Evolutionary conservation across 2,329 filamentous ascomycete genomes (phyloP).

Genomic region (Colletotrichum sp.): DNA sequence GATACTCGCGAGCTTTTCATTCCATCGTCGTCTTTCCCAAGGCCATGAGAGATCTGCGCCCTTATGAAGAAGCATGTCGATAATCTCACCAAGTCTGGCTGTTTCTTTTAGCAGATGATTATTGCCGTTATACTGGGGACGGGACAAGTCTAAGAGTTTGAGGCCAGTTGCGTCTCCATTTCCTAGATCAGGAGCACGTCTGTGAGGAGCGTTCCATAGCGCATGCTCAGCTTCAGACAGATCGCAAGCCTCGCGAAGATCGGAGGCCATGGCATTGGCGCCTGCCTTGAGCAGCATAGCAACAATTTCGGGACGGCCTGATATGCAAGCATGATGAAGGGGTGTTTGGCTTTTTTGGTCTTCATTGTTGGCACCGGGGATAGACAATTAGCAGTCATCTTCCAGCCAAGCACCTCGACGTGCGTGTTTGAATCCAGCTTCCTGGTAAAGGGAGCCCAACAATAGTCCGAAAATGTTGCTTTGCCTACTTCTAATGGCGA

Average conservation of each 20-base stretch:
- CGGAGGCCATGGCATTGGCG: slow-evolving; percentile 11
- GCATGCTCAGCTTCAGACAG: slow-evolving; percentile 19
- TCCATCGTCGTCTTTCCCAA: background rate
- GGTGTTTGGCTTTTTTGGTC: too few species aligned
- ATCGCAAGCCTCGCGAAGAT: slow-evolving; percentile 22
- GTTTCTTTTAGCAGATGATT: background rate
- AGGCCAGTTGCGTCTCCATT: background rate
- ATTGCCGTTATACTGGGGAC: background rate
- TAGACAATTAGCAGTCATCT: too few species aligned
- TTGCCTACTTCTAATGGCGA: slow-evolving; percentile 37
- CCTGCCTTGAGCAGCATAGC: slow-evolving; percentile 29
- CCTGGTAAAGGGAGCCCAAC: background rate
- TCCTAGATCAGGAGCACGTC: background rate
- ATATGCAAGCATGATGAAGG: slow-evolving; percentile 27
- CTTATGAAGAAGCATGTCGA: slow-evolving; percentile 23
- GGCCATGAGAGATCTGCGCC: slow-evolving; percentile 12
- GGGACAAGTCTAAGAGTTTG: background rate
- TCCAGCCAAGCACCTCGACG: background rate
- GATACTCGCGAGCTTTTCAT: background rate
- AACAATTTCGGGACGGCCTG: slow-evolving; percentile 29
- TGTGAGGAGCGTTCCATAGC: background rate
- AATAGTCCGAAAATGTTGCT: slow-evolving; percentile 37
- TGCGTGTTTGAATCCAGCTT: background rate
- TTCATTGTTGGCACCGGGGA: background rate
- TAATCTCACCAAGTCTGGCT: slow-evolving; percentile 25